Base-by-base conservation (phyloP, 1,284 basidiomycete genomes). In the Malassezia vespertilionis region DNA sequence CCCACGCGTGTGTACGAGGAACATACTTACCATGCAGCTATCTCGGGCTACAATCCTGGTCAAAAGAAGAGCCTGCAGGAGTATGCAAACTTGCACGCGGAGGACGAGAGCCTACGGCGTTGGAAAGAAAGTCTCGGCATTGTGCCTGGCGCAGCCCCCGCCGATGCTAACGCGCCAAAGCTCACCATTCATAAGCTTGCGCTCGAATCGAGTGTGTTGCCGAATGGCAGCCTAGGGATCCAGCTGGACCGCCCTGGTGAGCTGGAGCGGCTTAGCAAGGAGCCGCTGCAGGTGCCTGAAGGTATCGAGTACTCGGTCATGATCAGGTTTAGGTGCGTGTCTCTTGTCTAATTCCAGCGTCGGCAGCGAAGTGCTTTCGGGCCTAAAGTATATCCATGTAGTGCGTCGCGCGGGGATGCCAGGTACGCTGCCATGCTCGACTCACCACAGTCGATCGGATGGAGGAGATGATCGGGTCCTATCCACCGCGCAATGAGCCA, bases 71-170 rank as follows among this genome's bases (percentile, higher is more conserved):
- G 74, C 2, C 63, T 78, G 12, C 75, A 73, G 15, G 76, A 78
- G 62, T 75, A 77, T 45, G 72, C 75, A 14, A 70, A 72, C 42
- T 78, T 89, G 44, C 86, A 89, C 72, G 83, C 82, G 10, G 76
- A 83, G 52, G 86, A 90, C 70, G 85, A 88, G 72, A 85, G 82
- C 37, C 71, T 78, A 8, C 74, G 75, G 41, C 81, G 85, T 54
- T 90, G 86, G 86, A 90, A 90, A 71, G 85, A 84, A 20, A 87
- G 82, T 53, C 77, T 91, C 27, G 88, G 88, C 44, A 81, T 90
- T 57, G 78, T 77, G 37, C 76, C 81, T 18, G 44, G 48, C 18
- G 22, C 26, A 5, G 40, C 57, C 5, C 71, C 65, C 20, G 63
- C 72, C 17, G 72, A 64, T 44, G 61, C 64, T 2, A 57, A 47